These are phyloP conservation scores for Zalaria obscura DNA, from an alignment of 2,329 filamentous ascomycete genomes.

Conservation along the genomic window DNA sequence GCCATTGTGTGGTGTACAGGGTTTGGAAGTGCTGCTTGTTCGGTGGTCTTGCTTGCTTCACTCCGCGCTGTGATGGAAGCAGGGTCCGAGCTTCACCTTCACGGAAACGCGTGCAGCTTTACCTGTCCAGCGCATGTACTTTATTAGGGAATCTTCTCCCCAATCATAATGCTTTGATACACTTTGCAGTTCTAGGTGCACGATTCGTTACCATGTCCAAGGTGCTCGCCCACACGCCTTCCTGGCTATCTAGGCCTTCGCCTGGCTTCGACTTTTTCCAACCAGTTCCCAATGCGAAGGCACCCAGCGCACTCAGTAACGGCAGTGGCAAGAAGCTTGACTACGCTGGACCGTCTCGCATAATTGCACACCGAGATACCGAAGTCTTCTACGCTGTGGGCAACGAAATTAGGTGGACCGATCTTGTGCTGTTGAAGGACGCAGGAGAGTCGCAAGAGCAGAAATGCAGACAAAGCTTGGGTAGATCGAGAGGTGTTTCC, in stretches of 20 bases:
- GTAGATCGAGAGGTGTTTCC: background rate
- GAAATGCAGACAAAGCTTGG: constrained; percentile 2
- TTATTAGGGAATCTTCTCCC: no score
- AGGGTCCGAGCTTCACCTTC: background rate
- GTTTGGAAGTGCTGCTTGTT: no score
- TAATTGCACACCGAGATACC: constrained; percentile 66
- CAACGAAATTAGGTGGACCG: constrained; percentile 83
- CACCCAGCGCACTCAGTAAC: constrained; percentile 6
- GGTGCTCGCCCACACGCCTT: constrained; percentile 70
- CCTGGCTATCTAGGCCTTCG: constrained; percentile 69
- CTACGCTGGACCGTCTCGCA: constrained; percentile 33
- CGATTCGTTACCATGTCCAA: constrained; percentile 53
- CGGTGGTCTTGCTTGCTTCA: no score
- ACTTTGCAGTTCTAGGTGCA: no score
- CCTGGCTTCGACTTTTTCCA: constrained; percentile 68
- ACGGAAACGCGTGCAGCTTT: background rate
- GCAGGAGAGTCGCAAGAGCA: constrained; percentile 7
- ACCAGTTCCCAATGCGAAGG: constrained; percentile 16
- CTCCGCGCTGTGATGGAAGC: no score
- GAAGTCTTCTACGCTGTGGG: constrained; percentile 83
- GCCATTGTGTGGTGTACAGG: background rate
- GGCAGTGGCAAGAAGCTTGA: constrained; percentile 4
- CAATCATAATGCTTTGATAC: background rate
- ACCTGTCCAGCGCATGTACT: background rate
- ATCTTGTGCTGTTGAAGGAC: constrained; percentile 67